Conservation (phyloP, 108 stramenopile genomes). For the Nannochloropsis oceanica region DNA sequence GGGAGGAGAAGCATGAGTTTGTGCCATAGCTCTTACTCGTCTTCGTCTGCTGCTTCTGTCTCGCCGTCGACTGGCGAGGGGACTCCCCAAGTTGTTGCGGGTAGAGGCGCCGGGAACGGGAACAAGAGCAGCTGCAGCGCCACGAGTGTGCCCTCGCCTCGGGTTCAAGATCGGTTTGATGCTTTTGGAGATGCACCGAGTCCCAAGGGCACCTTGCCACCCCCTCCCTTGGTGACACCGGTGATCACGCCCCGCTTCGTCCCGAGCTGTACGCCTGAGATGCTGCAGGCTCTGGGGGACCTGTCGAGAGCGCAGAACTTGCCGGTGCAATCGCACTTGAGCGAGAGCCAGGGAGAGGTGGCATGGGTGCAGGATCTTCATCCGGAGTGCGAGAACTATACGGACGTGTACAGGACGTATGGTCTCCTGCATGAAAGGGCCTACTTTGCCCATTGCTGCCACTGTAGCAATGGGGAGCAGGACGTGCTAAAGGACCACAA, state of each 20-base stretch:
- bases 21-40: too few species aligned
- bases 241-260: constrained; percentile 54
- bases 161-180: neutral
- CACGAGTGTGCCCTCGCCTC: neutral
- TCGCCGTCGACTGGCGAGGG: neutral
- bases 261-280: constrained; percentile 47
- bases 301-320: constrained; percentile 38
- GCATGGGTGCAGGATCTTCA: constrained; percentile 42
- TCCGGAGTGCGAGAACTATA: constrained; percentile 39
- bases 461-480: constrained; percentile 30
- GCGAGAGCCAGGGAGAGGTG: constrained; percentile 49
- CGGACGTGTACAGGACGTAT: constrained; percentile 38
- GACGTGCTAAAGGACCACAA: constrained; percentile 21
- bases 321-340: constrained; percentile 46
- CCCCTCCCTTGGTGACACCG: constrained; percentile 34
- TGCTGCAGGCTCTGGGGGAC: constrained; percentile 40
- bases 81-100: neutral
- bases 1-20: too few species aligned
- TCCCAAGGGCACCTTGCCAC: neutral
- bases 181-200: neutral
- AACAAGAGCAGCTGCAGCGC: neutral
- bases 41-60: neutral
- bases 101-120: neutral
- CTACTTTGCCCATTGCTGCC: constrained; percentile 53
- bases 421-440: constrained; percentile 35